A percentile compares a stretch with the other conserved stretches of the same genome.
Evolutionary conservation across 805 yeast genomes (phyloP).

Genomic region (Metschnikowia drakensbergensis): DNA sequence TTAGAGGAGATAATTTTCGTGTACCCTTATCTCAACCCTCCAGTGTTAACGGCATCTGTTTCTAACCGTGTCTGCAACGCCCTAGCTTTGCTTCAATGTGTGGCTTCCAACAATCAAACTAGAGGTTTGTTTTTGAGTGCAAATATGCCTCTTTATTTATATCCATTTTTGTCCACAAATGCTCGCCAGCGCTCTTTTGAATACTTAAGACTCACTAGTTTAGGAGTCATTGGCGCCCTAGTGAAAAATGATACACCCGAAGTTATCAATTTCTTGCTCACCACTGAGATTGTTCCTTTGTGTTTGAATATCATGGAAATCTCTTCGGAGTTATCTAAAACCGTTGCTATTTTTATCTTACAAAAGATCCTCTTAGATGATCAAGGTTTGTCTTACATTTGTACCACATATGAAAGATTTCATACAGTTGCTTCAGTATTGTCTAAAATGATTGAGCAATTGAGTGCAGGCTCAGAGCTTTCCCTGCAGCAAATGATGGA

Average conservation of each 20-base stretch:
- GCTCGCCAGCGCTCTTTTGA: constrained; percentile 92
- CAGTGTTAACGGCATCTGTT: constrained; percentile 76
- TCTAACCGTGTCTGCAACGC: constrained; percentile 96
- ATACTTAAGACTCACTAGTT: constrained; percentile 83
- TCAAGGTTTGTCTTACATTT: constrained; percentile 83
- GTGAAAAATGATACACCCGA: constrained; percentile 96
- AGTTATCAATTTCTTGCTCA: constrained; percentile 82
- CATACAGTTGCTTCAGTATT: constrained; percentile 90
- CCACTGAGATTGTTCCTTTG: constrained; percentile 95
- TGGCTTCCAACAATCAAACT: constrained; percentile 92
- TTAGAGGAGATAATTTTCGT: constrained; percentile 87
- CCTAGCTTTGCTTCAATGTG: constrained; percentile 89
- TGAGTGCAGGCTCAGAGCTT: constrained; percentile 47
- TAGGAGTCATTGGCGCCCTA: constrained; percentile 95
- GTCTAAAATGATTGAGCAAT: constrained; percentile 82
- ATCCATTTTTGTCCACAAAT: constrained; percentile 90
- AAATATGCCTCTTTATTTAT: constrained; percentile 85
- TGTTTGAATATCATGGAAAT: constrained; percentile 94
- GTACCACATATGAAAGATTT: constrained; percentile 93
- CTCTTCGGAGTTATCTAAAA: constrained; percentile 87
- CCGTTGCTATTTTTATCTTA: constrained; percentile 94
- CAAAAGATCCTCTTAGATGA: constrained; percentile 92
- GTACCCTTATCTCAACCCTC: constrained; percentile 86
- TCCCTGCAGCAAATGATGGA: constrained; percentile 30
- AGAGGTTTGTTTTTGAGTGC: constrained; percentile 81